Evolutionary conservation across 306 rosid species (phyloP).

Genomic region (Herpetospermum pedunculosum): DNA sequence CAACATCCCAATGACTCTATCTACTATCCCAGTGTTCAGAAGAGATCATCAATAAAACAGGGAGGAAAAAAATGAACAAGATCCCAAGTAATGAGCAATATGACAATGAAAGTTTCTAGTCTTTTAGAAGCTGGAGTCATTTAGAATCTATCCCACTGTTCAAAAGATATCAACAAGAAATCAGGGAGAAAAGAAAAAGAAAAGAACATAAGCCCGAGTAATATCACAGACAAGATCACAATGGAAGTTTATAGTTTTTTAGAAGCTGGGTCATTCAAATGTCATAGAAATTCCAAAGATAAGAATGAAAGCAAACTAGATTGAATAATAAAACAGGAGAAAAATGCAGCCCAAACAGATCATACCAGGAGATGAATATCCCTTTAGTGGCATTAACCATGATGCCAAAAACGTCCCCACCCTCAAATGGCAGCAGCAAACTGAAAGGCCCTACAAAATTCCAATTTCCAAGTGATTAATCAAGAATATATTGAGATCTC

Average conservation of each 20-base stretch:
- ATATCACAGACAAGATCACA: background rate
- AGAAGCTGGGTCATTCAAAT: background rate
- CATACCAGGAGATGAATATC: slow-evolving; percentile 40
- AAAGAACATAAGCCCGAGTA: background rate
- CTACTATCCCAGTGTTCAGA: background rate
- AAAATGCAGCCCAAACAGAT: background rate
- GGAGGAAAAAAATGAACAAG: background rate
- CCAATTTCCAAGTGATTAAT: background rate
- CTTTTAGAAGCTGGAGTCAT: background rate
- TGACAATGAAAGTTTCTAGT: background rate
- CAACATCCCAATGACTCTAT: background rate
- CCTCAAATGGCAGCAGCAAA: slow-evolving; percentile 22
- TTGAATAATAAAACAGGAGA: background rate
- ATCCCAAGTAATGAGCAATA: background rate
- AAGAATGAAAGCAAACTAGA: background rate
- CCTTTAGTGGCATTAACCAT: slow-evolving; percentile 50
- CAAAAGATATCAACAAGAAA: background rate
- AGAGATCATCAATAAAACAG: background rate
- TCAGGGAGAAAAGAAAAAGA: background rate
- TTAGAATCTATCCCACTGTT: background rate
- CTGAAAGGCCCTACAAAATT: background rate
- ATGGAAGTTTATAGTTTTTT: background rate
- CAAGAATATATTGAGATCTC: too few species aligned
- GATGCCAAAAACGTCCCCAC: background rate
- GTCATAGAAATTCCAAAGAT: background rate